Conservation (phyloP, 225 moss, liverwort and hornwort species). For the Marchantia polymorpha region DNA sequence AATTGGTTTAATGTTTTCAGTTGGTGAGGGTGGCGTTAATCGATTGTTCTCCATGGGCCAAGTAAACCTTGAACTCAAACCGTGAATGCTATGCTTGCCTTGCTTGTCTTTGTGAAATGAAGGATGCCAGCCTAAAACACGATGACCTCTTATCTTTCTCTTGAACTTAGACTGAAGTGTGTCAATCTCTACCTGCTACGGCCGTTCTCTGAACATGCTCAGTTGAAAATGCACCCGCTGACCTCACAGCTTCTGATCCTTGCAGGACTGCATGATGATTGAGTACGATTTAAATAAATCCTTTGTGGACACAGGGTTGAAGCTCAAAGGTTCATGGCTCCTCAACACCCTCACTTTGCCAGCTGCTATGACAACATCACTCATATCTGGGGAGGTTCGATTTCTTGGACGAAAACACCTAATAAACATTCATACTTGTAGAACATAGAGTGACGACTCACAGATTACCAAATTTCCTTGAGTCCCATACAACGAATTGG, state of each 20-base stretch:
- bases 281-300: constrained; percentile 56
- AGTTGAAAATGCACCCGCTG: neutral
- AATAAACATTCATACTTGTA: neutral
- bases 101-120: no score
- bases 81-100: neutral
- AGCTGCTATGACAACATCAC: constrained; percentile 29
- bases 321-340: constrained; percentile 50
- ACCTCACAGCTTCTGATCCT: neutral
- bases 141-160: no score
- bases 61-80: constrained; percentile 15
- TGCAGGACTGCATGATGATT: constrained; percentile 56
- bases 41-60: constrained; percentile 54
- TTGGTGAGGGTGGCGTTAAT: constrained; percentile 34
- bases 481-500: no score
- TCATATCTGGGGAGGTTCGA: constrained; percentile 28
- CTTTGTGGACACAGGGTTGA: constrained; percentile 48
- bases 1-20: constrained; percentile 38
- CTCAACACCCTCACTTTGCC: constrained; percentile 52
- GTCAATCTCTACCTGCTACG: no score
- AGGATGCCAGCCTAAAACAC: no score
- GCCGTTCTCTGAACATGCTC: no score
- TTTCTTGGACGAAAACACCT: neutral
- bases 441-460: no score
- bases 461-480: no score
- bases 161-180: no score